Base-by-base conservation (phyloP, 352 stramenopile species). In the Globisporangium cystogenes region DNA sequence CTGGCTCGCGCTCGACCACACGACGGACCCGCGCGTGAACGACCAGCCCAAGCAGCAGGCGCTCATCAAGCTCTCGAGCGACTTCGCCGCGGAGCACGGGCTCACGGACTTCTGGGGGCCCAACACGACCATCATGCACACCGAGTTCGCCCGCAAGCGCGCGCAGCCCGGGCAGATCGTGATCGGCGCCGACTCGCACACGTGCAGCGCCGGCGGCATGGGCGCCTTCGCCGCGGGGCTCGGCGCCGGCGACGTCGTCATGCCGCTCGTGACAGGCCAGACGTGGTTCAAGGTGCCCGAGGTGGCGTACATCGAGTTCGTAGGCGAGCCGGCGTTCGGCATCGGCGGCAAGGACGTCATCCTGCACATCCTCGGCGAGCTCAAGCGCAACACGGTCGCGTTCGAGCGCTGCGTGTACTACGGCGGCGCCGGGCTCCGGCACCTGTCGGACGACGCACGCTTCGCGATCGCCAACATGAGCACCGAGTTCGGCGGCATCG, bases 391-490 rank as follows among this genome's bases (percentile, higher is more conserved):
- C 68, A 92, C 81, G 6, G 83, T 94, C 23, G 81, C 82, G 11
- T 89, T 87, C 20, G 78, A 71, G 16, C 77, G 82, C 58, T 86
- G 72, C 47, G 77, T 94, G 4, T 80, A 92, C 55, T 94, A 78
- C 73, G 77, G 77, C 47, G 83, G 83, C 60, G 36, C 7, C 16
- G 90, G 90, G 72, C 88, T 92, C 53, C 60, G 65, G 26, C 67
- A 75, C 35, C 70, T 94, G 0, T 91, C 81, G 26, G 89, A 78
- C 46, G 83, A 94, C 55, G 81, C 81, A 21, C 83, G 83, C 15
- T 94, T 94, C 48, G 82, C 83, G 18, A 90, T 94, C 53, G 72
- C 59, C 45, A 94, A 94, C 74, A 94, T 94, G 83, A 86, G 76
- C 43, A 78, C 81, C 39, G 83, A 94, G 61, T 94, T 92, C 57